Percentiles rank a stretch among this genome's conserved stretches.
Conservation (phyloP, 345 rosid species). For the Bruguiera parviflora region DNA sequence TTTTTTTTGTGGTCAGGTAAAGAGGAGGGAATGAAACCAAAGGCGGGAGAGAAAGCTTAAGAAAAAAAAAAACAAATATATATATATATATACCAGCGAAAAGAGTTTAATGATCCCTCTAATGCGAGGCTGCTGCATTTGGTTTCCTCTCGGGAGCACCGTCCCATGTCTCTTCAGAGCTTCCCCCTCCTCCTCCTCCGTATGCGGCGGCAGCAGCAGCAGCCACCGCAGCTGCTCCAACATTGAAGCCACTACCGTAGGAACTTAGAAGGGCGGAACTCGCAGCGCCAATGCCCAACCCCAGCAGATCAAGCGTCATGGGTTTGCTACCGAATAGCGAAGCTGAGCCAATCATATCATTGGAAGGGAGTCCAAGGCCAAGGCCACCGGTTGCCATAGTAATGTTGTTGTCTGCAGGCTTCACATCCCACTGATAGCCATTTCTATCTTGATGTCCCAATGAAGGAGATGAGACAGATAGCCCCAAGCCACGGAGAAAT, state of each 20-base stretch:
- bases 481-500: conserved; percentile 47
- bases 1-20: too few relatives aligned
- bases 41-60: background rate
- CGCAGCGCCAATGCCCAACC: conserved; percentile 49
- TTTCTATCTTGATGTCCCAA: conserved; percentile 16
- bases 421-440: conserved; percentile 23
- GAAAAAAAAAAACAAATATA: too few relatives aligned
- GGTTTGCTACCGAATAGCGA: conserved; percentile 48
- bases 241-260: conserved; percentile 38
- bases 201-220: conserved; percentile 23
- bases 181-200: conserved; percentile 22
- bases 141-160: conserved; percentile 32
- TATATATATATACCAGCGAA: conserved; percentile 5
- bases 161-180: conserved; percentile 41
- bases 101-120: conserved; percentile 2
- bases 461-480: conserved; percentile 28
- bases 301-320: conserved; percentile 61
- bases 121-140: conserved; percentile 22
- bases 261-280: conserved; percentile 51
- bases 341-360: conserved; percentile 38
- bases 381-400: conserved; percentile 28
- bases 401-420: conserved; percentile 22
- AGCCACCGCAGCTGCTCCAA: conserved; percentile 21
- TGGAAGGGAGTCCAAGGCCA: conserved; percentile 38
- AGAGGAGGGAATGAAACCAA: background rate